Percentiles rank a stretch among this genome's conserved stretches.
These are phyloP conservation scores for Podila clonocystis DNA, from an alignment of 192 early-diverging fungal species.

Conservation along the genomic window DNA sequence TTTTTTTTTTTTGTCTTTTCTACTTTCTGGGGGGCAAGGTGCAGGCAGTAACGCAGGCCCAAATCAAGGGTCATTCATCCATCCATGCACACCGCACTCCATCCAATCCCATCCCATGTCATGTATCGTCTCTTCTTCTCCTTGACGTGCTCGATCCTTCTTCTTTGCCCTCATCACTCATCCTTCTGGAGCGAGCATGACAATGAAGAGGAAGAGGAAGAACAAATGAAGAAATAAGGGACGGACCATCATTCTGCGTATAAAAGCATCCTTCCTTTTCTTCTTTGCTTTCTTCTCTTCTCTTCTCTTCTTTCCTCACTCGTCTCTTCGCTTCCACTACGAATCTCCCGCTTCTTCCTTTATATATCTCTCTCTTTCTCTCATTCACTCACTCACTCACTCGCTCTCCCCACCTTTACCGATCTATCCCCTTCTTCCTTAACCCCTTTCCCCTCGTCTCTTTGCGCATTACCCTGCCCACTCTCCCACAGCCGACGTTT, in stretches of 20 bases:
- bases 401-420: neutral
- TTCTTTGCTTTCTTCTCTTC: neutral
- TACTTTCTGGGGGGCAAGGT: neutral
- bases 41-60: too few species aligned
- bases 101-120: too few species aligned
- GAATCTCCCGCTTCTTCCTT: conserved; percentile 7
- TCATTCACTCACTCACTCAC: too few species aligned
- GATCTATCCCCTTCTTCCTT: conserved; percentile 1
- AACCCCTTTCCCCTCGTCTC: neutral
- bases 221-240: neutral
- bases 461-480: neutral
- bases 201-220: neutral
- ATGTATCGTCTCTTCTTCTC: neutral
- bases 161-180: neutral
- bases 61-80: too few species aligned
- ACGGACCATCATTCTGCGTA: conserved; percentile 6
- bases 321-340: neutral
- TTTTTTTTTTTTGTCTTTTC: neutral
- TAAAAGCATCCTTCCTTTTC: neutral
- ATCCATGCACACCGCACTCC: too few species aligned
- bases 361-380: neutral
- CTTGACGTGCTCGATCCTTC: neutral
- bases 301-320: neutral
- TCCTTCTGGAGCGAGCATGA: neutral
- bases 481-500: neutral